These are phyloP conservation scores for Podospora pseudopauciseta DNA, from an alignment of 495 filamentous ascomycete genomes.

Conservation along the genomic window DNA sequence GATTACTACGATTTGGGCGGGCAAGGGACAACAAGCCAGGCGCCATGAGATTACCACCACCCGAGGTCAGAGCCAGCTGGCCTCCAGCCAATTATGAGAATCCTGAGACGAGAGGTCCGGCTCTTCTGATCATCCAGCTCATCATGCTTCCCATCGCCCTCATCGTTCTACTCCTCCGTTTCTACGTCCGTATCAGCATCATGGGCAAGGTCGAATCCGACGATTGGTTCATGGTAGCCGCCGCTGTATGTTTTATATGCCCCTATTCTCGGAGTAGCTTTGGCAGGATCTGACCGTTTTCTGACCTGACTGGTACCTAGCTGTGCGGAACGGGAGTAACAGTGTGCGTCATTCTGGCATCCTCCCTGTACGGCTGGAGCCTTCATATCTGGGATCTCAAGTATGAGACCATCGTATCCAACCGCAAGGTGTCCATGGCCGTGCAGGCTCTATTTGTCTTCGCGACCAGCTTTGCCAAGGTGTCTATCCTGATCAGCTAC, in stretches of 20 bases:
- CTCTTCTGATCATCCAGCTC: constrained; percentile 26
- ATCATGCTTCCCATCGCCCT: constrained; percentile 21
- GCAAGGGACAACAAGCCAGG: neutral
- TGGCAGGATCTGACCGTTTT: neutral
- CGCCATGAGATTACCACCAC: constrained; percentile 47
- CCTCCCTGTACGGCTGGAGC: constrained; percentile 26
- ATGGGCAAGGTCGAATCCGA: constrained; percentile 24
- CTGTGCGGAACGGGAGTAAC: constrained; percentile 25
- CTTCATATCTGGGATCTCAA: constrained; percentile 29
- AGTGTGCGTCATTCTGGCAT: constrained; percentile 27
- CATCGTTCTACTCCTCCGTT: constrained; percentile 22
- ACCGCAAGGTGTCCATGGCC: constrained; percentile 30
- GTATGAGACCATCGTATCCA: constrained; percentile 10
- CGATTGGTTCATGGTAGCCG: constrained; percentile 32
- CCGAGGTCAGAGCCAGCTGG: constrained; percentile 46
- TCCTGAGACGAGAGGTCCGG: constrained; percentile 48
- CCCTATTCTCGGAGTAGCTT: neutral
- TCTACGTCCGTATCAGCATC: constrained; percentile 23
- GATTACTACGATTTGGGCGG: neutral
- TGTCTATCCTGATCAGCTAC: constrained; percentile 51
- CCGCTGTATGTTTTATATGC: constrained; percentile 18
- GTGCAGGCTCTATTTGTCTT: constrained; percentile 28
- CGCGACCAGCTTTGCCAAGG: constrained; percentile 38
- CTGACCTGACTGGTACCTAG: constrained; percentile 8
- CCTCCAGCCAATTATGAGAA: constrained; percentile 54